Conservation (phyloP, 768 basidiomycete species). For the Cytidiella melzeri region DNA sequence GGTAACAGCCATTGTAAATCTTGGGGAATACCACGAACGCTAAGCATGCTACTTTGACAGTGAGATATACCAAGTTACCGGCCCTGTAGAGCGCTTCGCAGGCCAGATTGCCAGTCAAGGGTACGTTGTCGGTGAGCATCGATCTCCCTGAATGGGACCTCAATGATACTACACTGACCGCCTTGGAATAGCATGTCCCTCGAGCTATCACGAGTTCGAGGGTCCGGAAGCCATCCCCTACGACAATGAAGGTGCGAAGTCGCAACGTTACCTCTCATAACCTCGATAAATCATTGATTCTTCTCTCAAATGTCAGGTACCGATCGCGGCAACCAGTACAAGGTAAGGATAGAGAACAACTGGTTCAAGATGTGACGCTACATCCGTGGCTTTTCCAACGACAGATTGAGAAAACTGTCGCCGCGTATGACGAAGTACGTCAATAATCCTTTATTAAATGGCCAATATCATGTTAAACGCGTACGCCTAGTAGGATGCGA, state of each 20-base stretch:
- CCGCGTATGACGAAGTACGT: conserved; percentile 80
- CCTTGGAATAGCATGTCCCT: conserved; percentile 69
- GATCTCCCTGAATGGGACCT: no score
- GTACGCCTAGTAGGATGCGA: conserved; percentile 57
- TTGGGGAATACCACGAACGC: not conserved
- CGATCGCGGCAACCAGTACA: conserved; percentile 89
- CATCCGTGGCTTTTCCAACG: no score
- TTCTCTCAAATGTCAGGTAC: conserved; percentile 43
- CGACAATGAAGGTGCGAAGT: conserved; percentile 63
- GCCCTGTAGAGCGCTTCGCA: conserved; percentile 90
- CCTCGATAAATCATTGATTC: not conserved
- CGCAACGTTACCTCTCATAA: conserved; percentile 2
- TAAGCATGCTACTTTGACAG: conserved; percentile 31
- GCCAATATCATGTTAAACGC: not conserved
- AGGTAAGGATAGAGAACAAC: no score
- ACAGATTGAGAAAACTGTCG: conserved; percentile 82
- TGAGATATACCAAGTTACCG: conserved; percentile 96
- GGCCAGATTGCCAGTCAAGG: conserved; percentile 86
- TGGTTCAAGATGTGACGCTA: no score
- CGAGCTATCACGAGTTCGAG: conserved; percentile 88
- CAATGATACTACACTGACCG: not conserved
- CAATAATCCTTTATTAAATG: not conserved
- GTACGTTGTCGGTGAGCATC: conserved; percentile 75
- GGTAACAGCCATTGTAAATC: conserved; percentile 32
- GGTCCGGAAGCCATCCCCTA: conserved; percentile 86